A percentile compares a stretch with the other conserved stretches of the same genome.
phyloP scores from a whole-genome alignment of 352 stramenopile species.

The Peronosclerospora sorghi region DNA sequence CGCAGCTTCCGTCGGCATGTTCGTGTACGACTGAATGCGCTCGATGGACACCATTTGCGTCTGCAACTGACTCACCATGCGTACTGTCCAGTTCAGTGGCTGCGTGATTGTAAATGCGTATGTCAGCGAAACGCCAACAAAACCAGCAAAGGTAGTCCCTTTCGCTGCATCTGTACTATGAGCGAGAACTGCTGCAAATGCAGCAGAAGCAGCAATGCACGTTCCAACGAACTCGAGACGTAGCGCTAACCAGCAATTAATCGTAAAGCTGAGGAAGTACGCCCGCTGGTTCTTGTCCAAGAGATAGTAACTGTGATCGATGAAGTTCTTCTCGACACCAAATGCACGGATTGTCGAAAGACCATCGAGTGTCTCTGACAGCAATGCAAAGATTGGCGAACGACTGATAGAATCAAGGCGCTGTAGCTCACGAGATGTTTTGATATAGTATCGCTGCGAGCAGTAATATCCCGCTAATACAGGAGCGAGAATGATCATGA shows the following conservation, averaged over 20 bases:
- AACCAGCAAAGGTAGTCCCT: conserved; percentile 14
- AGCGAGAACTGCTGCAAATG: conserved; percentile 51
- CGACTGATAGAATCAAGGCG: conserved; percentile 85
- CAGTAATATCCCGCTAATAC: conserved; percentile 8
- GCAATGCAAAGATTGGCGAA: conserved; percentile 87
- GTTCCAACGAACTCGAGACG: conserved; percentile 9
- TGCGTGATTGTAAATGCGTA: conserved; percentile 16
- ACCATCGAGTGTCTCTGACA: conserved; percentile 88
- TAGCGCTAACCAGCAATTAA: conserved; percentile 40
- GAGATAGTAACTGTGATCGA: conserved; percentile 7
- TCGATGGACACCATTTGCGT: conserved; percentile 12
- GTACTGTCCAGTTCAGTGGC: conserved; percentile 7
- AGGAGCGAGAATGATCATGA: conserved; percentile 36
- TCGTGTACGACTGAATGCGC: conserved; percentile 9
- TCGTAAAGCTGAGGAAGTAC: conserved; percentile 53
- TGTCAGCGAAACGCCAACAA: conserved; percentile 20
- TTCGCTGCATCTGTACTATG: conserved; percentile 41
- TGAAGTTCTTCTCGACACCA: conserved; percentile 20
- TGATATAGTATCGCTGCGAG: conserved; percentile 70
- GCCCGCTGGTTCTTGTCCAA: conserved; percentile 75
- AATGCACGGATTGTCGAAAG: conserved; percentile 86
- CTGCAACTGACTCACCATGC: conserved; percentile 10
- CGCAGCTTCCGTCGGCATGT: conserved; percentile 8
- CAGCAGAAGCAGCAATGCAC: conserved; percentile 48
- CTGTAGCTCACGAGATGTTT: conserved; percentile 82